phyloP scores from a whole-genome alignment of 1,284 basidiomycete species.

The Sanghuangporus sanghuang region DNA sequence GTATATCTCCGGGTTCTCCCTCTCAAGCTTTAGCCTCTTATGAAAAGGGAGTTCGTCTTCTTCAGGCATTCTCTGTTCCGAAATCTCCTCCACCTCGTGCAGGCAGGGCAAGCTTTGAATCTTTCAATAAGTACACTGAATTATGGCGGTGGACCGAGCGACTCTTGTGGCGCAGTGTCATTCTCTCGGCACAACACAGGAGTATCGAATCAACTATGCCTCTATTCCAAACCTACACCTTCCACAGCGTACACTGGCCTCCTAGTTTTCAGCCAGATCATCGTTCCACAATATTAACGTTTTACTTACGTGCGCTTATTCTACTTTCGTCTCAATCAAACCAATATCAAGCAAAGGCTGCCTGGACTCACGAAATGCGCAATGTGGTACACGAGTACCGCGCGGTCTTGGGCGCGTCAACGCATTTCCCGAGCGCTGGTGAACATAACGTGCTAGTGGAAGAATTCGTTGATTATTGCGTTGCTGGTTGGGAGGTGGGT shows the following conservation, averaged over 20 bases:
- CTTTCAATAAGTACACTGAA: slow-evolving; percentile 62
- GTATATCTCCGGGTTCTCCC: slow-evolving; percentile 18
- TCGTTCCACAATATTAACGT: slow-evolving; percentile 59
- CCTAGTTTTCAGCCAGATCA: slow-evolving; percentile 68
- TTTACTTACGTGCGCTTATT: slow-evolving; percentile 71
- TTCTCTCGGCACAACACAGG: slow-evolving; percentile 47
- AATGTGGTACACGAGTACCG: slow-evolving; percentile 67
- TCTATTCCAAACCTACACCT: slow-evolving; percentile 59
- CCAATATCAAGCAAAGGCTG: slow-evolving; percentile 32
- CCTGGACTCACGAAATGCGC: slow-evolving; percentile 63
- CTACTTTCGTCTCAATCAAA: slow-evolving; percentile 36
- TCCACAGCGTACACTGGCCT: slow-evolving; percentile 63
- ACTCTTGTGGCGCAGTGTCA: slow-evolving; percentile 62
- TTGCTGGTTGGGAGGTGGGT: slow-evolving; percentile 75
- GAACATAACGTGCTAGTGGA: slow-evolving; percentile 77
- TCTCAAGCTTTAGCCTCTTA: slow-evolving; percentile 23
- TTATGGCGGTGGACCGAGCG: slow-evolving; percentile 78
- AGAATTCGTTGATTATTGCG: slow-evolving; percentile 78
- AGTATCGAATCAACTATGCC: slow-evolving; percentile 44
- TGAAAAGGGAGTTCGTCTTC: slow-evolving; percentile 43
- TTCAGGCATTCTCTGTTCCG: slow-evolving; percentile 29
- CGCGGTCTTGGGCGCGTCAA: slow-evolving; percentile 58
- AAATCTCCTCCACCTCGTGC: slow-evolving; percentile 26
- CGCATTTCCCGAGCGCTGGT: slow-evolving; percentile 81
- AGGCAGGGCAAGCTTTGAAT: slow-evolving; percentile 36